Percentiles rank a stretch among this genome's conserved stretches.
phyloP scores from a whole-genome alignment of 2,329 filamentous ascomycete species.

The Alternaria sp. region DNA sequence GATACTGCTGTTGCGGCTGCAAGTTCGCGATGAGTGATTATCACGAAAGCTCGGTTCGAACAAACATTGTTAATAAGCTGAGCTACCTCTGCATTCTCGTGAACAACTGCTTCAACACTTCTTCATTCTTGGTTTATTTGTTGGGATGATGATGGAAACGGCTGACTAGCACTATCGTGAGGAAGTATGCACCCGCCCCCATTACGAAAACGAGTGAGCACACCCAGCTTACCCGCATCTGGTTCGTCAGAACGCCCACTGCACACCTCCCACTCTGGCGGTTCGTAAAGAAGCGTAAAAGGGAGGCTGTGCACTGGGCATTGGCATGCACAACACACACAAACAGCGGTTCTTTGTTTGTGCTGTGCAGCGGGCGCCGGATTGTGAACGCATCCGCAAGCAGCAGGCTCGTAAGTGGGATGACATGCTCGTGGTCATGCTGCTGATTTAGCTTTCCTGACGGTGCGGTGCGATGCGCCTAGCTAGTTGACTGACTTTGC shows the following conservation, averaged over 20 bases:
- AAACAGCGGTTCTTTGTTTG: background rate
- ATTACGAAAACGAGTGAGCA: background rate
- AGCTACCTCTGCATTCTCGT: background rate
- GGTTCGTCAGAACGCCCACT: conserved; percentile 8
- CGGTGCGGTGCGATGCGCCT: background rate
- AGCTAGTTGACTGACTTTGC: conserved; percentile 3
- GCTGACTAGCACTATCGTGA: conserved; percentile 1
- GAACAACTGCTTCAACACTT: background rate
- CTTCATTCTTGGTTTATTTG: background rate
- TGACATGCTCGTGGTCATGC: conserved; percentile 13
- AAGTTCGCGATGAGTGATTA: conserved; percentile 2
- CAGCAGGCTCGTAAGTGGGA: background rate
- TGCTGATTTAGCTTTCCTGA: conserved; percentile 1
- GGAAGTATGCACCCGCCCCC: background rate
- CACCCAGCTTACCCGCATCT: conserved; percentile 2
- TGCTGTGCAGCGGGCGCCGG: conserved; percentile 13
- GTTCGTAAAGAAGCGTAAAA: background rate
- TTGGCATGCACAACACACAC: conserved; percentile 11
- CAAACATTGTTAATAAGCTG: background rate
- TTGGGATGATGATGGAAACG: background rate
- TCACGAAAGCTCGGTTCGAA: background rate
- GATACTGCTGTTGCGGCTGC: background rate
- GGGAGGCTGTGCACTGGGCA: conserved; percentile 23
- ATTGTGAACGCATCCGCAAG: conserved; percentile 1
- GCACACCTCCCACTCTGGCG: background rate